phyloP scores from a whole-genome alignment of 768 basidiomycete genomes.

The Gymnopilus junonius region DNA sequence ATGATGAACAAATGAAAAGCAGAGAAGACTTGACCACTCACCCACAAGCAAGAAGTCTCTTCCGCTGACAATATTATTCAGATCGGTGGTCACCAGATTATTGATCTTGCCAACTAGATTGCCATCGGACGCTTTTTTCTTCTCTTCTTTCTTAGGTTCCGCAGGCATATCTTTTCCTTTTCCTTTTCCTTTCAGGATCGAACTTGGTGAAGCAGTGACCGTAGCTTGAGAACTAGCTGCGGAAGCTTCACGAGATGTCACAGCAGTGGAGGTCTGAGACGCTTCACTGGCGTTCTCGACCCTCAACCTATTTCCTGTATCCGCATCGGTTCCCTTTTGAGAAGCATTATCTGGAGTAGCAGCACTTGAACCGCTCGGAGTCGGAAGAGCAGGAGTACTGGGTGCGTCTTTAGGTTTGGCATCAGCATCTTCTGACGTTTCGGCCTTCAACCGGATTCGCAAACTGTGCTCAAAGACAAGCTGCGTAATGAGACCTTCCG shows the following conservation, averaged over 20 bases:
- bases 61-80: slow-evolving; percentile 39
- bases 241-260: slow-evolving; percentile 30
- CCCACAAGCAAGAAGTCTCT: slow-evolving; percentile 37
- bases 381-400: neutral
- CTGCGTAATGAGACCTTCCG: slow-evolving; percentile 48
- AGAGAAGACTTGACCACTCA: slow-evolving; percentile 3
- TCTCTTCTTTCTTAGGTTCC: neutral
- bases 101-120: slow-evolving; percentile 76
- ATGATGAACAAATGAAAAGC: neutral
- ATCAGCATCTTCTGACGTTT: slow-evolving; percentile 19
- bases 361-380: neutral
- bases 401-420: neutral
- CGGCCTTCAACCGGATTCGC: slow-evolving; percentile 62
- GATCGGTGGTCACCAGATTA: slow-evolving; percentile 74
- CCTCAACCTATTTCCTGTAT: neutral
- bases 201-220: neutral
- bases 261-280: neutral
- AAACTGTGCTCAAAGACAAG: slow-evolving; percentile 52
- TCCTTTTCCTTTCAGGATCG: neutral
- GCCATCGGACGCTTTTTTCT: neutral
- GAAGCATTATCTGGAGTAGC: slow-evolving; percentile 5
- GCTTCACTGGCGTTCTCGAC: slow-evolving; percentile 50
- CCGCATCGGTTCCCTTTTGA: neutral
- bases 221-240: neutral
- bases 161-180: neutral